These are phyloP conservation scores for Nicotiana benthamiana DNA, from an alignment of 257 asterid species.

Conservation along the genomic window DNA sequence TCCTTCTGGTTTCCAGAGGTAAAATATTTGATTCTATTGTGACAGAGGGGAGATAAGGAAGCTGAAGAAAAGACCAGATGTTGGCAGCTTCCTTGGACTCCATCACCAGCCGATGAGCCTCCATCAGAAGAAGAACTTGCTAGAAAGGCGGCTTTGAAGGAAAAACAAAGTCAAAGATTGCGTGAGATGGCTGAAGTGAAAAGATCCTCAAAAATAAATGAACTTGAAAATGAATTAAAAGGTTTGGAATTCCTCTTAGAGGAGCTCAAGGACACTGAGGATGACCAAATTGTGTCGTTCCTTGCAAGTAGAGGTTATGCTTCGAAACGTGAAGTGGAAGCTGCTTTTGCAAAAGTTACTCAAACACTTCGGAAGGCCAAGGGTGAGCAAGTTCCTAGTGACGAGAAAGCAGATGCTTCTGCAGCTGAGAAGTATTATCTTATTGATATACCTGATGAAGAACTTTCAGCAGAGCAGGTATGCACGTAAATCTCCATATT, in stretches of 20 bases:
- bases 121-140: slow-evolving; percentile 99
- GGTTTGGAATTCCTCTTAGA: slow-evolving; percentile 71
- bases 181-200: slow-evolving; percentile 99
- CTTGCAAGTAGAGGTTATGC: slow-evolving; percentile 50
- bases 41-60: slow-evolving; percentile 70
- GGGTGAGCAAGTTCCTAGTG: slow-evolving; percentile 77
- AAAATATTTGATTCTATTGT: slow-evolving; percentile 7
- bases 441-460: slow-evolving; percentile 65
- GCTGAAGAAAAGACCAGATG: slow-evolving; percentile 76
- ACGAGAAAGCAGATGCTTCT: slow-evolving; percentile 60
- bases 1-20: slow-evolving; percentile 5
- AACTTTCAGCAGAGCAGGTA: slow-evolving; percentile 85
- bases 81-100: slow-evolving; percentile 99
- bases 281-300: slow-evolving; percentile 45
- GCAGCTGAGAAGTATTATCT: slow-evolving; percentile 65
- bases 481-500: neutral
- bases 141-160: slow-evolving; percentile 91
- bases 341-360: slow-evolving; percentile 59
- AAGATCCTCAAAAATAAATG: slow-evolving; percentile 76
- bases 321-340: slow-evolving; percentile 70
- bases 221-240: slow-evolving; percentile 78
- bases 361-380: slow-evolving; percentile 86
- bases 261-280: slow-evolving; percentile 51
- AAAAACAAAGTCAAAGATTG: slow-evolving; percentile 95
- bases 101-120: slow-evolving; percentile 71